Evolutionary conservation across 1,284 basidiomycete species (phyloP).

Genomic region (Pisolithus thermaeus): DNA sequence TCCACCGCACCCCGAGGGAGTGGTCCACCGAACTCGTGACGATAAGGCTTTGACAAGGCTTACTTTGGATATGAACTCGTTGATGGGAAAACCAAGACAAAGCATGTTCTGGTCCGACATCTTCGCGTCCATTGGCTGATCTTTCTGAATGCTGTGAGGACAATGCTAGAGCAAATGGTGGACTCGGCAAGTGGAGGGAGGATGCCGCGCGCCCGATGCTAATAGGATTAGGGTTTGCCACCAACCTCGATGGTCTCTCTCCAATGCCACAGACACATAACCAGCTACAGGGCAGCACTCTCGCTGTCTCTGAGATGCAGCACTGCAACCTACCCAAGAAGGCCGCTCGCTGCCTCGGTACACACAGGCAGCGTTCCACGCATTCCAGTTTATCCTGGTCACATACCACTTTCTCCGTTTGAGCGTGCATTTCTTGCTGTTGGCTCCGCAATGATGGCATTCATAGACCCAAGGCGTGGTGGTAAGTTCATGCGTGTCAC

Average conservation of each 20-base stretch:
- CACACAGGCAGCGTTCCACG: conserved; percentile 1
- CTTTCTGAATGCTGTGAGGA: too few species aligned
- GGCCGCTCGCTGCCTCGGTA: neutral
- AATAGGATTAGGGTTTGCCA: too few species aligned
- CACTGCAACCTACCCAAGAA: neutral
- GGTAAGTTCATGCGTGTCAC: conserved; percentile 46
- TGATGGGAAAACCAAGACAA: neutral
- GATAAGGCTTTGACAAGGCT: conserved; percentile 7
- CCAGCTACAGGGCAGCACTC: neutral
- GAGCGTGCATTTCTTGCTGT: conserved; percentile 83
- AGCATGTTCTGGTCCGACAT: neutral
- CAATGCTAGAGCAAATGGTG: too few species aligned
- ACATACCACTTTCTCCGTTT: conserved; percentile 76
- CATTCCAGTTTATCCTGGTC: conserved; percentile 60
- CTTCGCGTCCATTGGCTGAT: too few species aligned
- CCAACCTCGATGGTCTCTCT: neutral
- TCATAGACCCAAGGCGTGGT: conserved; percentile 79
- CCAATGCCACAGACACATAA: neutral
- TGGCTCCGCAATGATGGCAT: conserved; percentile 81
- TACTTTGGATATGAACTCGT: conserved; percentile 2
- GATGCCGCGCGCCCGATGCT: too few species aligned
- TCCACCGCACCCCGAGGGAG: neutral
- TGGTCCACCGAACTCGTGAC: conserved; percentile 14
- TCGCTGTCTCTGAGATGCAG: neutral
- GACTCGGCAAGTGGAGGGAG: too few species aligned